A percentile compares a stretch with the other conserved stretches of the same genome.
phyloP scores from a whole-genome alignment of 2,329 filamentous ascomycete genomes.

The Helminthosporium solani region DNA sequence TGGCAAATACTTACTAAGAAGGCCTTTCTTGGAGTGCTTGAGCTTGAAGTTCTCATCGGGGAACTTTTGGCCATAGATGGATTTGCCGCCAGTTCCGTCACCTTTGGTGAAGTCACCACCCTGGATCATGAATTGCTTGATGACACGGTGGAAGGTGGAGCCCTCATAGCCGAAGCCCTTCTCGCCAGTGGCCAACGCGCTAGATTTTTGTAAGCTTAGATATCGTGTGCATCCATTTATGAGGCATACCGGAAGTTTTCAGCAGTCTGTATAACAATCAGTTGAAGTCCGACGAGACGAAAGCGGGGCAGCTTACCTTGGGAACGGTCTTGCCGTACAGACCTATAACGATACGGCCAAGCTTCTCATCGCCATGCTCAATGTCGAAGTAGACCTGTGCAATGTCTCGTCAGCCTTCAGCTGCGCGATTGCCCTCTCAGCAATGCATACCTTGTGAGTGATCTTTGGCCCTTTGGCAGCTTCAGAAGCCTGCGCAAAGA shows the following conservation, averaged over 20 bases:
- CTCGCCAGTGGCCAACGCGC: conserved; percentile 79
- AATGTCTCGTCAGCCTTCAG: conserved; percentile 3
- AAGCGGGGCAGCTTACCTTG: conserved; percentile 52
- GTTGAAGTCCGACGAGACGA: background rate
- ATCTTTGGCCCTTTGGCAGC: conserved; percentile 78
- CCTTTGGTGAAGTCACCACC: conserved; percentile 83
- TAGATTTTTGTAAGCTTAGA: conserved; percentile 45
- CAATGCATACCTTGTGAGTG: conserved; percentile 71
- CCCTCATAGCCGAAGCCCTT: conserved; percentile 83
- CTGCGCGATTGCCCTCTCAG: background rate
- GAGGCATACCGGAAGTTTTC: conserved; percentile 60
- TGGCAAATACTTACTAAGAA: conserved; percentile 58
- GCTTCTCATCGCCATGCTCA: conserved; percentile 68
- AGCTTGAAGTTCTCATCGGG: conserved; percentile 93
- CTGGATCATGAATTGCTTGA: conserved; percentile 90
- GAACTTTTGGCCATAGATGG: conserved; percentile 84
- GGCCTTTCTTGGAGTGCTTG: conserved; percentile 82
- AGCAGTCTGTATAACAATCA: conserved; percentile 51
- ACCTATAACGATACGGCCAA: conserved; percentile 77
- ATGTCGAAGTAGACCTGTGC: conserved; percentile 77
- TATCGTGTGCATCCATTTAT: background rate
- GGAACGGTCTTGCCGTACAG: conserved; percentile 87
- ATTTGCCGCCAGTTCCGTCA: conserved; percentile 82
- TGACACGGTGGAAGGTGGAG: conserved; percentile 84
- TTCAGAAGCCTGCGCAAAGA: conserved; percentile 38